A percentile compares a stretch with the other conserved stretches of the same genome.
phyloP scores from a whole-genome alignment of 2,329 filamentous ascomycete species.

The Diaporthe vexans region DNA sequence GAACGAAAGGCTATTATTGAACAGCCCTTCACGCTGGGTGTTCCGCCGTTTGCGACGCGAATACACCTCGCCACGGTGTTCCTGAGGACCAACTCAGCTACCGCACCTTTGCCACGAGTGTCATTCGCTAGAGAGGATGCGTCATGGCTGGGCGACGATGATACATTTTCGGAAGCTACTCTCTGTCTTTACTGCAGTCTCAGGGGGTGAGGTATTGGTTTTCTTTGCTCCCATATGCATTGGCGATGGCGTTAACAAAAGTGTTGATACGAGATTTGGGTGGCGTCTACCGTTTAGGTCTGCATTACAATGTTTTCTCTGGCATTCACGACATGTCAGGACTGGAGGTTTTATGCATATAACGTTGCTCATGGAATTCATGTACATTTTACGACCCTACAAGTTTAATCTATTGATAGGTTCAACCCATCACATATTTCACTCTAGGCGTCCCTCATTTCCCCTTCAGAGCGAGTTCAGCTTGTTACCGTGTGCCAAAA shows the following conservation, averaged over 20 bases:
- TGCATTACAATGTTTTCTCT: background rate
- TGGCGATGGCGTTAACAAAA: slow-evolving; percentile 26
- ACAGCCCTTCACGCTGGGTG: background rate
- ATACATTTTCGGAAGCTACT: background rate
- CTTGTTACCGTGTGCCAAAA: background rate
- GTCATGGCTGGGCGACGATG: slow-evolving; percentile 6
- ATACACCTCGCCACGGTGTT: background rate
- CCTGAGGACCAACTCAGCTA: background rate
- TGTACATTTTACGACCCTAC: slow-evolving; percentile 7
- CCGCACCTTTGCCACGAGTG: background rate
- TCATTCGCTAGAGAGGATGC: background rate
- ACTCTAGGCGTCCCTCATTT: too few relatives aligned
- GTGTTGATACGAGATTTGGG: background rate
- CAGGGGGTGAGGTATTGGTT: slow-evolving; percentile 2
- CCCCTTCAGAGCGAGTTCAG: too few relatives aligned
- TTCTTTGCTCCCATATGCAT: background rate
- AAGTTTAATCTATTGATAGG: slow-evolving; percentile 1
- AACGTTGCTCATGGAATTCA: background rate
- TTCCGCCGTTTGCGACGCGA: background rate
- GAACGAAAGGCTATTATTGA: background rate
- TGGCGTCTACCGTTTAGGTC: slow-evolving; percentile 12
- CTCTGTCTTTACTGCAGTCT: background rate
- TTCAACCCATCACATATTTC: background rate
- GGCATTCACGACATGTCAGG: background rate
- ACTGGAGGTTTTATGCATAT: background rate